Conservation (phyloP, 1,139 yeast genomes). For the Protomyces inouyei region DNA sequence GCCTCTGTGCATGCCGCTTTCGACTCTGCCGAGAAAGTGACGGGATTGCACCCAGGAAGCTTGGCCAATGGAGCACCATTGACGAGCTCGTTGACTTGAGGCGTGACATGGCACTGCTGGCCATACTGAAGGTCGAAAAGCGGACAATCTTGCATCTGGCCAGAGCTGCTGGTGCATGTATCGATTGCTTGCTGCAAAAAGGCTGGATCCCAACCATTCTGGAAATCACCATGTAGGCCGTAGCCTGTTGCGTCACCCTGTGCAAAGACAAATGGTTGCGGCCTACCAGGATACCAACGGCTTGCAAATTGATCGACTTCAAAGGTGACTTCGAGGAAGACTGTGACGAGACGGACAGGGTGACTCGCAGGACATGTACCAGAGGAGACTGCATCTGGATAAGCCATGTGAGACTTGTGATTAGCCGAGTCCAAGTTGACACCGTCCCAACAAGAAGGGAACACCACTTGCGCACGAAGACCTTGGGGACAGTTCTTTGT, state of each 20-base stretch:
- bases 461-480: constrained; percentile 26
- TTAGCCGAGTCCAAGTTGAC: constrained; percentile 27
- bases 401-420: constrained; percentile 29
- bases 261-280: constrained; percentile 23
- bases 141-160: constrained; percentile 27
- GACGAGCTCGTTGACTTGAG: constrained; percentile 20
- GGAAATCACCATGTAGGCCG: constrained; percentile 30
- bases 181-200: constrained; percentile 27
- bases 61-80: constrained; percentile 8
- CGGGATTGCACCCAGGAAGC: constrained; percentile 27
- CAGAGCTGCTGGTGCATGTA: constrained; percentile 26
- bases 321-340: constrained; percentile 27
- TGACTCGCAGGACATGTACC: constrained; percentile 28
- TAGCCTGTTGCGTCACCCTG: constrained; percentile 29
- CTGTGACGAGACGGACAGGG: constrained; percentile 18
- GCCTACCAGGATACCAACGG: constrained; percentile 19
- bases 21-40: constrained; percentile 11
- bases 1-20: constrained; percentile 1
- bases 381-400: constrained; percentile 13
- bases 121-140: constrained; percentile 15
- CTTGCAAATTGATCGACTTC: constrained; percentile 5
- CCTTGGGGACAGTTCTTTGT: constrained; percentile 27
- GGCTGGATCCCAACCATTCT: constrained; percentile 28
- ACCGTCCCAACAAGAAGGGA: constrained; percentile 30
- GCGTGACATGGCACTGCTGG: constrained; percentile 17